Evolutionary conservation across 2,329 filamentous ascomycete species (phyloP), one percentile per base, ranked within the genome.

Genomic region (Aureobasidium melanogenum): DNA sequence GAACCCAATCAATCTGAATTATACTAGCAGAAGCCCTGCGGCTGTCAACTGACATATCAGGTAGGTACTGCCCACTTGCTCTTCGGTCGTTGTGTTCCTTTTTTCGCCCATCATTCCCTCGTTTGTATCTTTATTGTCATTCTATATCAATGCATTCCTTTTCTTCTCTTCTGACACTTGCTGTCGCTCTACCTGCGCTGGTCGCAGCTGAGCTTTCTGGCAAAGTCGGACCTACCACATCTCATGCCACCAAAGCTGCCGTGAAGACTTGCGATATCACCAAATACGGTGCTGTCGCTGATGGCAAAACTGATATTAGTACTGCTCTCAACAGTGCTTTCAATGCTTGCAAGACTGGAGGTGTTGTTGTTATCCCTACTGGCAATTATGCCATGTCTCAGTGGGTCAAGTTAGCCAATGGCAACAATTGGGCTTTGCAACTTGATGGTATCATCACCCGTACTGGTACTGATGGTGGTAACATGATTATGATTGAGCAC

Each of bases 361-460:
- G 81, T 39, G 72, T 79, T 3, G 76, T 82, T 17, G 75, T 80
- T 38, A 75, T 82, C 47, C 79, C 80, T 0, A 62, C 72, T 15
- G 80, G 81, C 7, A 73, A 79, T 63, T 83, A 79, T 68, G 79
- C 76, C 5, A 72, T 84, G 64, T 68, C 69, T 8, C 80, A 76
- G 0, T 83, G 78, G 78, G 79, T 80, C 2, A 76, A 69, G 0
- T 70, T 83, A 56, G 75, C 68, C 24, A 75, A 75, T 15, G 80
- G 80, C 17, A 74, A 71, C 14, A 77, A 72, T 10, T 80, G 76
- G 73, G 80, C 79, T 2, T 69, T 83, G 17, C 79, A 82, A 64
- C 72, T 82, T 41, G 81, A 83, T 67, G 81, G 81, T 22, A 75
- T 73, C 30, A 80, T 84, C 62, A 79, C 79, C 66, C 76, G 81